A percentile compares a stretch with the other conserved stretches of the same genome.
Conservation (phyloP, 2,329 filamentous ascomycete species). For the Beauveria sp. region DNA sequence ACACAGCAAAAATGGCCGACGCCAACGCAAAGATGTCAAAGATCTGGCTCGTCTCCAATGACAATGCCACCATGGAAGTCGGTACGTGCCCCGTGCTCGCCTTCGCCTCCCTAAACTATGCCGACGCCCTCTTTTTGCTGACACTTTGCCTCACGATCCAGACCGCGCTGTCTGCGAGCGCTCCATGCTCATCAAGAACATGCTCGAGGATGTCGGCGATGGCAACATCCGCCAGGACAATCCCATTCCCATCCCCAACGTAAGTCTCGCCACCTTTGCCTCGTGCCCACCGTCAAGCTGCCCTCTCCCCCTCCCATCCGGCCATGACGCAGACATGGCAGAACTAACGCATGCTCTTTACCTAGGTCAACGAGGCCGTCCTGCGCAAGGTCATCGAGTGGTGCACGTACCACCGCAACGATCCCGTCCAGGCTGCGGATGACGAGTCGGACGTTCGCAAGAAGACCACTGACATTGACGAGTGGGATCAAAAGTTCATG, state of each 20-base stretch:
- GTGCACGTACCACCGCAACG: slow-evolving; percentile 91
- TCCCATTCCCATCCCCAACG: slow-evolving; percentile 82
- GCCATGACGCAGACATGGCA: not conserved
- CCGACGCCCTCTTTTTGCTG: slow-evolving; percentile 7
- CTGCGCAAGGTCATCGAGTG: slow-evolving; percentile 96
- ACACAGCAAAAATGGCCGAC: slow-evolving; percentile 26
- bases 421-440: slow-evolving; percentile 73
- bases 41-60: slow-evolving; percentile 45
- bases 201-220: slow-evolving; percentile 87
- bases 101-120: not conserved
- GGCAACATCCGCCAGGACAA: slow-evolving; percentile 45
- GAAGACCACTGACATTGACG: slow-evolving; percentile 98
- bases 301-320: not conserved
- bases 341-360: slow-evolving; percentile 12
- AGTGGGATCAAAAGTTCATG: slow-evolving; percentile 99
- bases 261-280: slow-evolving; percentile 28
- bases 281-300: not conserved
- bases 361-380: slow-evolving; percentile 81
- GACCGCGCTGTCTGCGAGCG: slow-evolving; percentile 83
- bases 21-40: slow-evolving; percentile 25
- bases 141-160: slow-evolving; percentile 22
- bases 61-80: slow-evolving; percentile 38
- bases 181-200: slow-evolving; percentile 94
- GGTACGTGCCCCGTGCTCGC: slow-evolving; percentile 27
- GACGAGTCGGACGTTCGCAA: slow-evolving; percentile 92